Evolutionary conservation across 768 basidiomycete genomes (phyloP).

Genomic region (Tylopilus felleus): DNA sequence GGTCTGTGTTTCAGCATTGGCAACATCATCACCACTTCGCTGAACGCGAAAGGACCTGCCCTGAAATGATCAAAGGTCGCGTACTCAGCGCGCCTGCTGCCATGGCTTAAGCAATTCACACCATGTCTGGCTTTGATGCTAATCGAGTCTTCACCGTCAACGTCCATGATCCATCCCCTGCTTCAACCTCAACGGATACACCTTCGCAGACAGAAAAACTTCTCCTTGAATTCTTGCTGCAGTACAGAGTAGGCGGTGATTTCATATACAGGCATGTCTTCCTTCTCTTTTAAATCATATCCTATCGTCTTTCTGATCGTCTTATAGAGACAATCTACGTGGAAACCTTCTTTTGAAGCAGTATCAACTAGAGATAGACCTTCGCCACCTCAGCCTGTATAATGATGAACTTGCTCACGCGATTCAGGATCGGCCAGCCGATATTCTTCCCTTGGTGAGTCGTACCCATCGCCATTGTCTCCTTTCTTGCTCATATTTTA

Average conservation of each 20-base stretch:
- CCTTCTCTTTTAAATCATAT: background rate
- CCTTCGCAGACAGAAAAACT: constrained; percentile 80
- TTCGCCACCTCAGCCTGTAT: constrained; percentile 74
- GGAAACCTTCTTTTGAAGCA: constrained; percentile 89
- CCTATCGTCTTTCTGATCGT: background rate
- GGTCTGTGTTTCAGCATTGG: no score
- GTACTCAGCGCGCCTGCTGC: background rate
- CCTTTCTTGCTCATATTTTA: background rate
- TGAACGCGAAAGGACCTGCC: constrained; percentile 31
- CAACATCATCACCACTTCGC: no score
- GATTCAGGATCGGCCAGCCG: constrained; percentile 86
- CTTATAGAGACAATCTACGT: constrained; percentile 73
- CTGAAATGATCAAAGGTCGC: constrained; percentile 24
- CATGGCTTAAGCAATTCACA: background rate
- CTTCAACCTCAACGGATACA: constrained; percentile 58
- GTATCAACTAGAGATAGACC: constrained; percentile 81
- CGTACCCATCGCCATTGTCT: background rate
- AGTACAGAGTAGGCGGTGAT: constrained; percentile 85
- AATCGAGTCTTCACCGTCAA: constrained; percentile 80
- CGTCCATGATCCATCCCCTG: constrained; percentile 58
- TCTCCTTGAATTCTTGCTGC: constrained; percentile 81
- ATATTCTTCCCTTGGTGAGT: constrained; percentile 81
- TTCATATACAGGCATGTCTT: constrained; percentile 81
- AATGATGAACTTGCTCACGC: constrained; percentile 93
- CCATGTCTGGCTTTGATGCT: constrained; percentile 86